phyloP scores from a whole-genome alignment of 1,139 yeast species.

The Citeromyces siamensis region DNA sequence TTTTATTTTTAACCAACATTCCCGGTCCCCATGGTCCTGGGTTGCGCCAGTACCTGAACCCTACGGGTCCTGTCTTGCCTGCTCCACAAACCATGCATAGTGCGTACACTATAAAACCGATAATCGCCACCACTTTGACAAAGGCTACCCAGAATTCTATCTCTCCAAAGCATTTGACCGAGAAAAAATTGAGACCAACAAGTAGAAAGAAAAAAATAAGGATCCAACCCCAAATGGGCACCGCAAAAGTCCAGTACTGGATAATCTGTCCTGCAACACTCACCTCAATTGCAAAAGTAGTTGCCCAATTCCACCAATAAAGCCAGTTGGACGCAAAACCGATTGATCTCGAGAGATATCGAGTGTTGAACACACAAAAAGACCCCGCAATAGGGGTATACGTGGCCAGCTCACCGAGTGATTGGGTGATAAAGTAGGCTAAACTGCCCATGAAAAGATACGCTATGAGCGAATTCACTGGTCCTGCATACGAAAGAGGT shows the following conservation, averaged over 20 bases:
- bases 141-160: slow-evolving; percentile 59
- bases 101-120: slow-evolving; percentile 37
- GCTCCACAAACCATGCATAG: slow-evolving; percentile 32
- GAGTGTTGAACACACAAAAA: slow-evolving; percentile 39
- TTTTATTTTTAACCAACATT: slow-evolving; percentile 27
- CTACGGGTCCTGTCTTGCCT: slow-evolving; percentile 45
- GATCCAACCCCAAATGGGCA: slow-evolving; percentile 72
- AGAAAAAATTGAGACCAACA: slow-evolving; percentile 40
- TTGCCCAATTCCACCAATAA: slow-evolving; percentile 85
- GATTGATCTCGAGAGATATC: slow-evolving; percentile 58
- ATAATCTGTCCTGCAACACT: slow-evolving; percentile 72
- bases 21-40: slow-evolving; percentile 81
- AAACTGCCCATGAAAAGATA: slow-evolving; percentile 55
- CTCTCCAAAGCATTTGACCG: slow-evolving; percentile 56
- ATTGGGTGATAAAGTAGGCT: slow-evolving; percentile 55
- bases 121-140: slow-evolving; percentile 39
- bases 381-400: slow-evolving; percentile 65
- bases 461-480: slow-evolving; percentile 52
- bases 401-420: slow-evolving; percentile 73
- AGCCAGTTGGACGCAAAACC: slow-evolving; percentile 79
- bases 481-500: slow-evolving; percentile 44
- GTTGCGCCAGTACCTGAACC: slow-evolving; percentile 84
- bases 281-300: slow-evolving; percentile 72
- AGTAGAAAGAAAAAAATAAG: slow-evolving; percentile 49
- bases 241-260: slow-evolving; percentile 57